Percentiles rank a stretch among this genome's conserved stretches.
phyloP scores from a whole-genome alignment of 2,329 filamentous ascomycete genomes.

The Botrytis fabae region DNA sequence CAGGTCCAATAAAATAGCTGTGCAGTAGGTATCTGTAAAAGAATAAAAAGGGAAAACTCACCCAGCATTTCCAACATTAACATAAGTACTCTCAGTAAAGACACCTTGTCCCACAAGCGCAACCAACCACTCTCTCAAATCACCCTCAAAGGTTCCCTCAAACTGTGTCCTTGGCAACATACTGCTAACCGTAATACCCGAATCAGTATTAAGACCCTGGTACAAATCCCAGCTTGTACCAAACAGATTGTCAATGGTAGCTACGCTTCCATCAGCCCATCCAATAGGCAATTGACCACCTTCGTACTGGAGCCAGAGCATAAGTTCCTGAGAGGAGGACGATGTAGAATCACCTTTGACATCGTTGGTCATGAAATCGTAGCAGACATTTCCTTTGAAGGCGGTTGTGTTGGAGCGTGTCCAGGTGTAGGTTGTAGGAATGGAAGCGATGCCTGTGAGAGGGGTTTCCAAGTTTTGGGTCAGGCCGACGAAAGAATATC shows the following conservation, averaged over 20 bases:
- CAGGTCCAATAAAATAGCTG: neutral
- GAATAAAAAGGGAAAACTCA: neutral
- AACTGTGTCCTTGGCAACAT: neutral
- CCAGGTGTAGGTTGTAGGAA: conserved; percentile 8
- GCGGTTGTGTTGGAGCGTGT: conserved; percentile 3
- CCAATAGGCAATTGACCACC: neutral
- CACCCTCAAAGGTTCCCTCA: neutral
- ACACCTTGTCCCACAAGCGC: neutral
- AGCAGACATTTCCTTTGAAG: conserved; percentile 12
- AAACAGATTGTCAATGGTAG: conserved; percentile 1
- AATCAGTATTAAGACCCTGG: neutral
- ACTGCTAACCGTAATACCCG: conserved; percentile 2
- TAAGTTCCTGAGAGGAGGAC: conserved; percentile 4
- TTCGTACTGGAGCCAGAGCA: conserved; percentile 11
- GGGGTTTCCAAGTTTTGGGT: conserved; percentile 1
- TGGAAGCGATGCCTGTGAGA: neutral
- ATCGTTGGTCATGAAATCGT: conserved; percentile 14
- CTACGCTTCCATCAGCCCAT: conserved; percentile 1
- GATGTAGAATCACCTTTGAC: conserved; percentile 23
- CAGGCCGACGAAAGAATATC: neutral
- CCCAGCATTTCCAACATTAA: conserved; percentile 12
- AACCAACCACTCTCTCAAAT: conserved; percentile 10
- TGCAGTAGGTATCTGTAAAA: too few relatives aligned
- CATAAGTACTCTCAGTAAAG: neutral
- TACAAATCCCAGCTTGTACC: conserved; percentile 12